Evolutionary conservation across 306 rosid species (phyloP), one percentile per base, ranked within the genome.

Genomic region (Adenanthera pavonina): DNA sequence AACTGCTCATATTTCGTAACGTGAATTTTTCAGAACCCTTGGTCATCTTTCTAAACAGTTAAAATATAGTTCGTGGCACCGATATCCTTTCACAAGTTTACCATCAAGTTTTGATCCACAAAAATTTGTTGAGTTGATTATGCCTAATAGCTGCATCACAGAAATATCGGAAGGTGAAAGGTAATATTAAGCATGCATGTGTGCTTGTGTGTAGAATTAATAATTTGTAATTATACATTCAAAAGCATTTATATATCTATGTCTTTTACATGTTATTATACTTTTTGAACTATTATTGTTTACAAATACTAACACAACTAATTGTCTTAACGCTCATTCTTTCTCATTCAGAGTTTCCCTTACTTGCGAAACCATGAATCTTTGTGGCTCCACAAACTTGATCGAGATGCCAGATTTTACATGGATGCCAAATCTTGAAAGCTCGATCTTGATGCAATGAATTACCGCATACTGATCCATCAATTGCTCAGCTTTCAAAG

Each of bases 21-120:
- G n/a, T 72, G 16, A 48, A 25, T 0, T 36, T 59, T 44, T 69
- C 47, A 74, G 75, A 71, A 70, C 7, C 6, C 75, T 77, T 8
- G 12, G 25, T 38, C 15, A 0, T 78, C 79, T 78, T 41, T 78
- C 86, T 5, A 51, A 43, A 15, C 38, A 72, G 15, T 14, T 77
- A 13, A 6, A 30, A 48, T 72, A 49, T 64, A 19, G 77, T 5
- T 0, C 0, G 0, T 83, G 69, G 82, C 3, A n/a, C 0, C 5
- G 1, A 4, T 83, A 7, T 72, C 41, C 61, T 49, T 72, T 33
- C 9, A 8, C 46, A 3, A 4, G 46, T 49, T 72, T 49, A 59
- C 35, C 40, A 7, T 60, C 14, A 60, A 25, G 35, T 20, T 60
- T 60, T 19, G 14, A 60, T 4, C 67, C 15, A 8, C 15, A 25